These are phyloP conservation scores for Nectriaceae sp. DNA, from an alignment of 2,329 filamentous ascomycete species.

Conservation along the genomic window DNA sequence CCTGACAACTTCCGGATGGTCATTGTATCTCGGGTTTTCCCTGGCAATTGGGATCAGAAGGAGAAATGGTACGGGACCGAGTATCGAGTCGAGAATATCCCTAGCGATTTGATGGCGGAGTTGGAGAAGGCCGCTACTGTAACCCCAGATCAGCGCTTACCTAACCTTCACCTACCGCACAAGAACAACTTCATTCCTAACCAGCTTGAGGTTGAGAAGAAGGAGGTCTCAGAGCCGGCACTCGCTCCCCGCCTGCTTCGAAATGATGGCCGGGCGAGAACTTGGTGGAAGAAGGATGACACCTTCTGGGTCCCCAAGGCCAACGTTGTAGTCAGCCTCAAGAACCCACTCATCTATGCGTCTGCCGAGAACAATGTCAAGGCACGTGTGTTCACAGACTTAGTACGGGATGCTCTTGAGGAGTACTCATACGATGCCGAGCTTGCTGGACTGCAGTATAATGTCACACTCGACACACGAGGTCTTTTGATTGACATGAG, in stretches of 20 bases:
- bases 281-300: slow-evolving; percentile 99
- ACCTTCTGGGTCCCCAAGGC: slow-evolving; percentile 98
- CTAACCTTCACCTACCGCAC: slow-evolving; percentile 81
- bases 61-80: slow-evolving; percentile 99
- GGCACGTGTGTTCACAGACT: slow-evolving; percentile 76
- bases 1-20: slow-evolving; percentile 89
- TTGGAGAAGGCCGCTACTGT: slow-evolving; percentile 65
- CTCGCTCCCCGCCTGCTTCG: slow-evolving; percentile 79
- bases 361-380: slow-evolving; percentile 80
- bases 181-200: slow-evolving; percentile 96
- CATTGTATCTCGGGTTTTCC: slow-evolving; percentile 80
- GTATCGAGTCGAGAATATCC: slow-evolving; percentile 81
- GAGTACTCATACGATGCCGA: slow-evolving; percentile 97
- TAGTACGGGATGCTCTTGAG: slow-evolving; percentile 84
- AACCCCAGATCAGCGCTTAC: slow-evolving; percentile 58
- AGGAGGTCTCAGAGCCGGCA: slow-evolving; percentile 75
- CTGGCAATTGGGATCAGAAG: slow-evolving; percentile 81
- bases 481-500: slow-evolving; percentile 79
- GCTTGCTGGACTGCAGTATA: slow-evolving; percentile 84
- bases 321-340: slow-evolving; percentile 78
- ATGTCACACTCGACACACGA: slow-evolving; percentile 68
- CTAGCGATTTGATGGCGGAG: slow-evolving; percentile 71
- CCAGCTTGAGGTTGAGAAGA: slow-evolving; percentile 92
- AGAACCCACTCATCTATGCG: slow-evolving; percentile 76
- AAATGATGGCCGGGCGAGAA: slow-evolving; percentile 76